Evolutionary conservation across 2,329 filamentous ascomycete genomes (phyloP).

Genomic region (Pseudonectria foliicola): DNA sequence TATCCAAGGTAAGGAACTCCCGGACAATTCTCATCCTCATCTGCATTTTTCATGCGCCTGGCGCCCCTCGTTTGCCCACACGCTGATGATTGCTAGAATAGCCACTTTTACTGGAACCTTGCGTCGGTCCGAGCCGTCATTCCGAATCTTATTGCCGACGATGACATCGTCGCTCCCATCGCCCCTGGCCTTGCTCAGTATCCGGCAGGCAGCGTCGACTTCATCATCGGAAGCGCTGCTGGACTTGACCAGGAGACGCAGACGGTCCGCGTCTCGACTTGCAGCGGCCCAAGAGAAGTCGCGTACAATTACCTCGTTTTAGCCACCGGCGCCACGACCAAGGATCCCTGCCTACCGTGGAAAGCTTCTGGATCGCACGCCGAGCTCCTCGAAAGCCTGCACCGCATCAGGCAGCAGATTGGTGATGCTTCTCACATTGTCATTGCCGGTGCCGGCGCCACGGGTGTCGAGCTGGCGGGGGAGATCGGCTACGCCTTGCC

Average conservation of each 20-base stretch:
- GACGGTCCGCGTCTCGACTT: slow-evolving; percentile 33
- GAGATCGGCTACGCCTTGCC: slow-evolving; percentile 48
- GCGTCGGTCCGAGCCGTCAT: slow-evolving; percentile 49
- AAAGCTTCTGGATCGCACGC: slow-evolving; percentile 43
- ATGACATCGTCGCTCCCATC: slow-evolving; percentile 44
- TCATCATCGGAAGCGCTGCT: slow-evolving; percentile 44
- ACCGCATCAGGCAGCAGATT: slow-evolving; percentile 34
- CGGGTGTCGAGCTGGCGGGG: slow-evolving; percentile 48
- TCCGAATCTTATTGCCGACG: slow-evolving; percentile 40
- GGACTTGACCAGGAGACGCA: slow-evolving; percentile 32
- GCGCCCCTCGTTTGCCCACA: not conserved
- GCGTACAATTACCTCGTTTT: slow-evolving; percentile 51
- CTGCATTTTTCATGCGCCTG: too few species aligned
- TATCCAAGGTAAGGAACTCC: slow-evolving; percentile 41
- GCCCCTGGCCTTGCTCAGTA: slow-evolving; percentile 43
- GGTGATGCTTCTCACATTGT: slow-evolving; percentile 43
- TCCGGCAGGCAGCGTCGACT: slow-evolving; percentile 40
- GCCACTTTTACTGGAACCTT: slow-evolving; percentile 53
- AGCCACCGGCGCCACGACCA: slow-evolving; percentile 45
- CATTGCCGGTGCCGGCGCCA: slow-evolving; percentile 49
- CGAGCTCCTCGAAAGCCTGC: slow-evolving; percentile 34
- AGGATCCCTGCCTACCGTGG: slow-evolving; percentile 40
- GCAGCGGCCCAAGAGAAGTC: slow-evolving; percentile 25
- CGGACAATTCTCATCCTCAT: not conserved
- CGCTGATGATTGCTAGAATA: slow-evolving; percentile 32